Percentiles rank a stretch among this genome's conserved stretches.
Evolutionary conservation across 2,329 filamentous ascomycete species (phyloP).

Genomic region (Phialophora verrucosa): DNA sequence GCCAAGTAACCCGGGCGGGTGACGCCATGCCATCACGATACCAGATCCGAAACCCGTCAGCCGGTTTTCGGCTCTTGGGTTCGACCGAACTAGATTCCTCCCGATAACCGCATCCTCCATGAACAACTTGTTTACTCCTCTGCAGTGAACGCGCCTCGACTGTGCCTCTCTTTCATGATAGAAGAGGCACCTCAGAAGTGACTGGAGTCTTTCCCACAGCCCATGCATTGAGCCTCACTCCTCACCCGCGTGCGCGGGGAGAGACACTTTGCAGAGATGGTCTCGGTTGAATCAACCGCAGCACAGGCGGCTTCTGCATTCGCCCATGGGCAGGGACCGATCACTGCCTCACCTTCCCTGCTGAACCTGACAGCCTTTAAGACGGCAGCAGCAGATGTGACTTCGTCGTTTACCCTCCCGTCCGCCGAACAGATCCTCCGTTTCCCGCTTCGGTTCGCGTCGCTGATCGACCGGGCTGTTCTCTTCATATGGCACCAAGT

Average conservation of each 20-base stretch:
- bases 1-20: background rate
- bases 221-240: constrained; percentile 24
- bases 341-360: constrained; percentile 19
- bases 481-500: constrained; percentile 46
- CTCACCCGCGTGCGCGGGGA: constrained; percentile 28
- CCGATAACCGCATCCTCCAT: background rate
- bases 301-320: constrained; percentile 27
- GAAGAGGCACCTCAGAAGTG: background rate
- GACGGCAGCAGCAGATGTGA: constrained; percentile 27
- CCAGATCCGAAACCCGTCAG: constrained; percentile 8
- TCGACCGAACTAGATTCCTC: background rate
- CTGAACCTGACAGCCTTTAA: constrained; percentile 26
- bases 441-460: constrained; percentile 47
- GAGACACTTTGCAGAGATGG: constrained; percentile 28
- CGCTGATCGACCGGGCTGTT: constrained; percentile 46
- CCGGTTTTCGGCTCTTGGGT: constrained; percentile 15
- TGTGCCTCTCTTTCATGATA: background rate
- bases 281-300: constrained; percentile 32
- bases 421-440: constrained; percentile 45
- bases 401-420: constrained; percentile 39
- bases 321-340: constrained; percentile 10
- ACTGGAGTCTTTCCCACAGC: constrained; percentile 6
- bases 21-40: background rate
- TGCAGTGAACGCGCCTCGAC: background rate
- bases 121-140: background rate